Evolutionary conservation across 2,329 filamentous ascomycete species (phyloP), one percentile per base, ranked within the genome.

Genomic region (Pseudogymnoascus sp.): DNA sequence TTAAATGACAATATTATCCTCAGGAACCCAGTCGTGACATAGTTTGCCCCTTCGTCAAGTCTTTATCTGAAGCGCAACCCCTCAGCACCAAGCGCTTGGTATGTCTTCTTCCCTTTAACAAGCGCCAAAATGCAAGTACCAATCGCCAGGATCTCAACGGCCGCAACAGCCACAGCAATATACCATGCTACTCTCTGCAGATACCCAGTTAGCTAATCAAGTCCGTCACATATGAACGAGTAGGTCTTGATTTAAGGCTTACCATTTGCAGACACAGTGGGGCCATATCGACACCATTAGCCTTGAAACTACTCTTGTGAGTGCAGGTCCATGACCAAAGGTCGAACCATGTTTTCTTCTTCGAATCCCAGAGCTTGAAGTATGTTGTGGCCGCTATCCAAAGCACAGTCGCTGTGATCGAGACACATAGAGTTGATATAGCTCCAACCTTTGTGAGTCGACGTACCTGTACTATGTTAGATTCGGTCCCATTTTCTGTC

Each of bases 151-250:
- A 55, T 21, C 48, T 55, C 48, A 21, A 55, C 48, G 1, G 29
- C 48, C 9, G 48, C 48, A 55, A 55, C 29, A 9, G 1, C 48
- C 9, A 55, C 48, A 33, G 48, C 48, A 10, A 55, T 55, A 8
- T 55, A 55, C 48, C 48, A 55, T 55, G 48, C 48, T 33, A 55
- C 48, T 21, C 48, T 55, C 48, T 55, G 48, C 15, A 31, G 8
- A 35, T 8, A 55, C n/a, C 4, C n/a, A 33, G 48, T 55, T 35
- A 55, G 48, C 29, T 21, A 55, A 35, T 12, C 29, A 33, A 55
- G 5, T 35, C 27, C n/a, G 27, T 31, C n/a, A 52, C 27, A 55
- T 33, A 29, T 48, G 29, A 33, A 45, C 35, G 29, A 33, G 29
- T 15, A 55, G 1, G 21, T 21, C n/a, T n/a, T 48, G 5, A 55